Conservation (phyloP, 257 asterid species). For the Nicotiana obtusifolia region DNA sequence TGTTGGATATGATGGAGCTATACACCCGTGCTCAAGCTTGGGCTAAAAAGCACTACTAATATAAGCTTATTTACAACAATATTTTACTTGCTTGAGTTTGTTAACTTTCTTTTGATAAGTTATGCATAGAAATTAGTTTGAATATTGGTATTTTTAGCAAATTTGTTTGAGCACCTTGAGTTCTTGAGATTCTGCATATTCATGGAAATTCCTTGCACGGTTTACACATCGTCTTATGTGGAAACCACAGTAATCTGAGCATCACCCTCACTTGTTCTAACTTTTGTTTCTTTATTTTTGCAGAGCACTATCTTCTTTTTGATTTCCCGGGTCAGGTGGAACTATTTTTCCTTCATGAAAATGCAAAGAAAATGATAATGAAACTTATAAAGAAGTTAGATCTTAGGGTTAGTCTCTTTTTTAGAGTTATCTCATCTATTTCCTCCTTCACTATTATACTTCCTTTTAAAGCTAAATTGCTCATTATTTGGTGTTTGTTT, state of each 20-base stretch:
- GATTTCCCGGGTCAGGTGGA: slow-evolving; percentile 99
- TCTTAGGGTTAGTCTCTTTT: slow-evolving; percentile 49
- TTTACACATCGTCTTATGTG: neutral
- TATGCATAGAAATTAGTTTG: neutral
- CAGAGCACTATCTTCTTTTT: slow-evolving; percentile 94
- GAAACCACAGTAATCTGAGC: neutral
- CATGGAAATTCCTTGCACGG: neutral
- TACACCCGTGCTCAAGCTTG: neutral
- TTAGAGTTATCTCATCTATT: neutral
- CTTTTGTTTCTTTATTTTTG: slow-evolving; percentile 15
- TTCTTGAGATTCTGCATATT: neutral
- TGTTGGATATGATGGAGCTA: neutral
- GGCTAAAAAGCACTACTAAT: neutral
- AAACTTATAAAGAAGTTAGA: slow-evolving; percentile 73
- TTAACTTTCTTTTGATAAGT: neutral
- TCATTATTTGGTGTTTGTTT: neutral
- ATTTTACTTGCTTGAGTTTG: neutral
- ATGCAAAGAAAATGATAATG: slow-evolving; percentile 76
- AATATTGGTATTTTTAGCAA: neutral
- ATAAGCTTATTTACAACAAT: neutral
- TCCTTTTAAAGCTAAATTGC: neutral
- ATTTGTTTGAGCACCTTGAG: neutral
- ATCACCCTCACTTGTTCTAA: neutral
- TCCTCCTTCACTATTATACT: slow-evolving; percentile 2
- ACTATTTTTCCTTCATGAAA: slow-evolving; percentile 84